Evolutionary conservation across 371 early-diverging fungal species (phyloP).

Genomic region (Umbelopsis sp.): DNA sequence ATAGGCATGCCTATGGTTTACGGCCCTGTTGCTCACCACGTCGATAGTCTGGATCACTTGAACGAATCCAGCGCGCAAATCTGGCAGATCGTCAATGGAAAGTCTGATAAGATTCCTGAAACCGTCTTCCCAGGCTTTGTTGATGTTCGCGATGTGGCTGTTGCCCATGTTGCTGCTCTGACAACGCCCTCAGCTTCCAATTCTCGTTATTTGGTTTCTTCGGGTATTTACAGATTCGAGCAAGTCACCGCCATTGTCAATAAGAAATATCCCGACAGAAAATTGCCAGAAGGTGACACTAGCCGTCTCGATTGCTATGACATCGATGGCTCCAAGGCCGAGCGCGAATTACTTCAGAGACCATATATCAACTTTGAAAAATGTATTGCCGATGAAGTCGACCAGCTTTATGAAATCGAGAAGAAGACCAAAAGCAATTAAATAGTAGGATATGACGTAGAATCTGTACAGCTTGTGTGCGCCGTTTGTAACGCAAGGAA

Average conservation of each 20-base stretch:
- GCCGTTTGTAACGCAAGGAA: no score
- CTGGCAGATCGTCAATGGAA: conserved; percentile 40
- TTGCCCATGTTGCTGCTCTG: conserved; percentile 5
- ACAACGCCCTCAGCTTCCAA: not conserved
- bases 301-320: conserved; percentile 3
- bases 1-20: conserved; percentile 15
- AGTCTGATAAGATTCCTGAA: conserved; percentile 27
- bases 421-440: not conserved
- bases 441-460: no score
- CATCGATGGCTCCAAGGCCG: conserved; percentile 7
- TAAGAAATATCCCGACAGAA: not conserved
- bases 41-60: not conserved
- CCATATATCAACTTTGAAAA: conserved; percentile 8
- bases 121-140: conserved; percentile 13
- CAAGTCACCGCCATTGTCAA: not conserved
- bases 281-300: not conserved
- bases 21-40: not conserved
- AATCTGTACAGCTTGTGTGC: no score
- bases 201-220: not conserved
- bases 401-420: conserved; percentile 7
- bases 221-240: not conserved
- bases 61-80: conserved; percentile 17
- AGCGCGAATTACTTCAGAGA: not conserved
- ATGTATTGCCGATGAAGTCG: conserved; percentile 8
- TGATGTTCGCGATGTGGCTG: conserved; percentile 16